Percentiles rank a stretch among this genome's conserved stretches.
Evolutionary conservation across 768 basidiomycete species (phyloP).

Genomic region (Lyophyllum semitale): DNA sequence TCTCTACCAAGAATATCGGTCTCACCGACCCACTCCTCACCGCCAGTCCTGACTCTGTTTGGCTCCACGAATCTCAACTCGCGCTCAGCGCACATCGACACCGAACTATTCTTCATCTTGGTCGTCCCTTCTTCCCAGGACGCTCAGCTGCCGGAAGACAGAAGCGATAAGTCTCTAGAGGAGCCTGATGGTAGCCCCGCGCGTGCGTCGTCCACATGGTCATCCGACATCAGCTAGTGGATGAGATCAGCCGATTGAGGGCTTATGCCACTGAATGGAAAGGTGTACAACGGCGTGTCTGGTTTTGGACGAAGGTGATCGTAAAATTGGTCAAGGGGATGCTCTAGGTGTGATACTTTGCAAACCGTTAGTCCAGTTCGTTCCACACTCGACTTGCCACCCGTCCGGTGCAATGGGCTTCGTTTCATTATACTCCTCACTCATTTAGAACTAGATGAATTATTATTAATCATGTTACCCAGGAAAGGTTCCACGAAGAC

Average conservation of each 20-base stretch:
- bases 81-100: constrained; percentile 87
- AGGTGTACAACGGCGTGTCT: constrained; percentile 57
- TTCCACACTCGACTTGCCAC: too few species aligned
- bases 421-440: too few species aligned
- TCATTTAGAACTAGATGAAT: too few species aligned
- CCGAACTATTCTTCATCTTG: constrained; percentile 88
- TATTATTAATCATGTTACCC: too few species aligned
- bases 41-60: constrained; percentile 78
- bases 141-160: not conserved
- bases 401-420: too few species aligned
- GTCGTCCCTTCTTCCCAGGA: constrained; percentile 52
- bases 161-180: not conserved
- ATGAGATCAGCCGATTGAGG: constrained; percentile 56
- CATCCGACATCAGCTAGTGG: constrained; percentile 49
- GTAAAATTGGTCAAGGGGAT: constrained; percentile 69
- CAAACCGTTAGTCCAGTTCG: too few species aligned
- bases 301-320: constrained; percentile 63
- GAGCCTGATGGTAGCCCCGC: not conserved
- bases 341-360: too few species aligned
- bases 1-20: constrained; percentile 75
- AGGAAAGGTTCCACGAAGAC: too few species aligned
- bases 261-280: constrained; percentile 57
- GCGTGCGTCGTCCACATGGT: constrained; percentile 14
- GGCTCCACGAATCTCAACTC: constrained; percentile 96
- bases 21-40: constrained; percentile 51